Conservation (phyloP, 2,329 filamentous ascomycete genomes). For the Triangularia setosa region DNA sequence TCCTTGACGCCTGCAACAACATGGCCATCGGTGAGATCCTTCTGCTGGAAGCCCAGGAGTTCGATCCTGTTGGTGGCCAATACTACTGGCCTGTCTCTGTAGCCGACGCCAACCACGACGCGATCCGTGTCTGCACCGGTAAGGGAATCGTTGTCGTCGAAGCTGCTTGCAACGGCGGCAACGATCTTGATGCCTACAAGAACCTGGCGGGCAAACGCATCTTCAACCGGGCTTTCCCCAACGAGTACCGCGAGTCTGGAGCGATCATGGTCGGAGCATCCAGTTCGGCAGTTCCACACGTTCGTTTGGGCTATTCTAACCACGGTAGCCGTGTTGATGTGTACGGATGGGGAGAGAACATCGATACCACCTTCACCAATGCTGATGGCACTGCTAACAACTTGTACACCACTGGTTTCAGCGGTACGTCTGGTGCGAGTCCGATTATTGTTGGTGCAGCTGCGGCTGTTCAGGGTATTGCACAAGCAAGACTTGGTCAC, state of each 20-base stretch:
- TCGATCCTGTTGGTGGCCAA: conserved; percentile 3
- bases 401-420: conserved; percentile 10
- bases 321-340: conserved; percentile 19
- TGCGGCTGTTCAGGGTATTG: conserved; percentile 17
- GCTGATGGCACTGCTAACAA: background rate
- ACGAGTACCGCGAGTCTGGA: conserved; percentile 20
- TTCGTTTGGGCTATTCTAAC: conserved; percentile 11
- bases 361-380: conserved; percentile 15
- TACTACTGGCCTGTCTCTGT: conserved; percentile 18
- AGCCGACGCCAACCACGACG: conserved; percentile 15
- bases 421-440: conserved; percentile 18
- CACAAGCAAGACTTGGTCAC: background rate
- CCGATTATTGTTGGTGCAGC: conserved; percentile 19
- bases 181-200: conserved; percentile 16
- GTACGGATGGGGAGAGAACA: conserved; percentile 14
- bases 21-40: conserved; percentile 16
- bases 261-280: conserved; percentile 19
- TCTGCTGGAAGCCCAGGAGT: conserved; percentile 19
- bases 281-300: conserved; percentile 5
- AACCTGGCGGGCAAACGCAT: conserved; percentile 9
- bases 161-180: conserved; percentile 16
- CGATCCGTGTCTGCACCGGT: conserved; percentile 13
- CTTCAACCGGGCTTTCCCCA: conserved; percentile 10
- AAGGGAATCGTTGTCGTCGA: conserved; percentile 20
- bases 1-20: conserved; percentile 14